phyloP scores from a whole-genome alignment of 2,329 filamentous ascomycete species.

The Xylaria sp. region DNA sequence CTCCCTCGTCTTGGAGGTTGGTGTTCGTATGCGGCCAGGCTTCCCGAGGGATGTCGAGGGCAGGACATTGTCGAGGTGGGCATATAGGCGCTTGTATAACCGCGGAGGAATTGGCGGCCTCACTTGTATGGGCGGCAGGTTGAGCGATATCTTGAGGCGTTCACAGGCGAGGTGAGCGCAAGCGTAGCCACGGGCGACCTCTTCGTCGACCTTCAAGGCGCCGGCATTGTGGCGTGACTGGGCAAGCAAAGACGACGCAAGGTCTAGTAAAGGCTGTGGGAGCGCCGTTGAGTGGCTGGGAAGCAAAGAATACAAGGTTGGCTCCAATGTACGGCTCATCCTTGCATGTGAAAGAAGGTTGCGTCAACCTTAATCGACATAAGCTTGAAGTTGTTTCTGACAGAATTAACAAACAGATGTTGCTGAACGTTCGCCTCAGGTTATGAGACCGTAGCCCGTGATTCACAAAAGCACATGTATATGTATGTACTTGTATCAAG shows the following conservation, averaged over 20 bases:
- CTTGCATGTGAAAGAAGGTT: conserved; percentile 1
- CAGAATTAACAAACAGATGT: background rate
- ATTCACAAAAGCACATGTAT: background rate
- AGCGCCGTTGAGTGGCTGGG: conserved; percentile 73
- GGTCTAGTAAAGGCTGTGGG: conserved; percentile 71
- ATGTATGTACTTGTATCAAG: background rate
- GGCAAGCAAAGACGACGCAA: conserved; percentile 75
- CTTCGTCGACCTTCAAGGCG: conserved; percentile 82
- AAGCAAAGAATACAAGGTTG: conserved; percentile 73
- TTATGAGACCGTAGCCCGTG: background rate
- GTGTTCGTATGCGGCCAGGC: conserved; percentile 39
- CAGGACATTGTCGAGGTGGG: conserved; percentile 77
- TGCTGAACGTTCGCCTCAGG: background rate
- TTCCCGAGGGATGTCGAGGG: conserved; percentile 43
- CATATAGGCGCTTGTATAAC: conserved; percentile 83
- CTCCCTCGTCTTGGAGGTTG: conserved; percentile 45
- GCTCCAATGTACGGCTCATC: conserved; percentile 79
- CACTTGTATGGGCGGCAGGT: conserved; percentile 77
- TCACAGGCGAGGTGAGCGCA: conserved; percentile 92
- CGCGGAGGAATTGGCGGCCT: conserved; percentile 79
- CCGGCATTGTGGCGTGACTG: conserved; percentile 80
- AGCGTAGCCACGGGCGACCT: conserved; percentile 82
- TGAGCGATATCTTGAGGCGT: conserved; percentile 74
- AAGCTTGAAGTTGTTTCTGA: no score
- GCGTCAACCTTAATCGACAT: background rate